phyloP scores from a whole-genome alignment of 2,329 filamentous ascomycete genomes.

The Elsinoe batatas region DNA sequence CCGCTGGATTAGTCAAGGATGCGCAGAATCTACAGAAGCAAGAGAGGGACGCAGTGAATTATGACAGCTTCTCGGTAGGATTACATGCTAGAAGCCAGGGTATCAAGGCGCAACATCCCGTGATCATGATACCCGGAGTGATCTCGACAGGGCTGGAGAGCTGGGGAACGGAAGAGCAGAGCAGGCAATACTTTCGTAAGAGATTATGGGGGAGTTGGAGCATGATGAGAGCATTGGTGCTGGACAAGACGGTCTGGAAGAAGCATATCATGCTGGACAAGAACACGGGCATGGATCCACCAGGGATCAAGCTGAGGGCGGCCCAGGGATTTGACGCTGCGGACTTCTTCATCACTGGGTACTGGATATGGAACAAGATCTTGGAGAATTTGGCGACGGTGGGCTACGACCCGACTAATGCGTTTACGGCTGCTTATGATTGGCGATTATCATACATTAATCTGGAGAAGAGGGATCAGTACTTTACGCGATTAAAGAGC shows the following conservation, averaged over 20 bases:
- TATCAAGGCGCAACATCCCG: slow-evolving; percentile 68
- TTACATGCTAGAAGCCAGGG: slow-evolving; percentile 74
- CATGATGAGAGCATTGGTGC: slow-evolving; percentile 91
- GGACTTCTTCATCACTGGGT: slow-evolving; percentile 81
- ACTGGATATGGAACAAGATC: slow-evolving; percentile 99
- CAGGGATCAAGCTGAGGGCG: slow-evolving; percentile 78
- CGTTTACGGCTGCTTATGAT: slow-evolving; percentile 65
- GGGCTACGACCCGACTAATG: slow-evolving; percentile 81
- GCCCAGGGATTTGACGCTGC: slow-evolving; percentile 96
- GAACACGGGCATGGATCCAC: slow-evolving; percentile 79
- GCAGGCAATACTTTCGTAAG: slow-evolving; percentile 86
- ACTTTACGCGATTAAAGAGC: slow-evolving; percentile 81
- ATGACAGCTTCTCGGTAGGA: slow-evolving; percentile 89
- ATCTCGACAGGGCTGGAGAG: slow-evolving; percentile 96
- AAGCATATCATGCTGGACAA: slow-evolving; percentile 95
- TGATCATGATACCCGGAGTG: slow-evolving; percentile 95
- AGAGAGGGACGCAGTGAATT: slow-evolving; percentile 78
- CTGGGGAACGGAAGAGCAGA: slow-evolving; percentile 82
- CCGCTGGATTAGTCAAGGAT: slow-evolving; percentile 75
- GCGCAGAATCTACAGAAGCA: slow-evolving; percentile 78
- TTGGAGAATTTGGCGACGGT: slow-evolving; percentile 92
- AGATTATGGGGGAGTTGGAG: slow-evolving; percentile 96
- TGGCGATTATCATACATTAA: slow-evolving; percentile 89
- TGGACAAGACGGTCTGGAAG: slow-evolving; percentile 94
- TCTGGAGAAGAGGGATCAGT: slow-evolving; percentile 81